Evolutionary conservation across 495 filamentous ascomycete genomes (phyloP).

Genomic region (Xylaria venustula): DNA sequence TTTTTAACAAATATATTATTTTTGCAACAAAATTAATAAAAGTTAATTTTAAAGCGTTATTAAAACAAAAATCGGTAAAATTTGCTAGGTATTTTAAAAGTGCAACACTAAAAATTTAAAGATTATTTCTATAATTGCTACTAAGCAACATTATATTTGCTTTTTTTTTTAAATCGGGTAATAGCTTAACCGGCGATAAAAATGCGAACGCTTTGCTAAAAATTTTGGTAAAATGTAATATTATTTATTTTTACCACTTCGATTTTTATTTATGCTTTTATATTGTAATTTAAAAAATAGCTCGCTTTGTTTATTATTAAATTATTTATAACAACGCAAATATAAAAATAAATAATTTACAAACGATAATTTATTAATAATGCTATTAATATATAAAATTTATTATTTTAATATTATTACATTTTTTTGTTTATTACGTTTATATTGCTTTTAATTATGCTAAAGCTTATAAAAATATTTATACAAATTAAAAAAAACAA

Average conservation of each 20-base stretch:
- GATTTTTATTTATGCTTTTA: slow-evolving; percentile 83
- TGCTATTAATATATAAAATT: slow-evolving; percentile 89
- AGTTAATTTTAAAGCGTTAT: slow-evolving; percentile 78
- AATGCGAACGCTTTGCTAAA: slow-evolving; percentile 83
- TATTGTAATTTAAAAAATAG: slow-evolving; percentile 73
- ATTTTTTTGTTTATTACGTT: slow-evolving; percentile 92
- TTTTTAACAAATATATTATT: slow-evolving; percentile 78
- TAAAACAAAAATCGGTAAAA: slow-evolving; percentile 66
- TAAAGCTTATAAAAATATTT: slow-evolving; percentile 60
- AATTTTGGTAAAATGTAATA: slow-evolving; percentile 77
- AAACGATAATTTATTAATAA: slow-evolving; percentile 85
- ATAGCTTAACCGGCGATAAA: slow-evolving; percentile 51
- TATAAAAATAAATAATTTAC: slow-evolving; percentile 63
- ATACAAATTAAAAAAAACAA: slow-evolving; percentile 17
- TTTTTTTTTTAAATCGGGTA: slow-evolving; percentile 70
- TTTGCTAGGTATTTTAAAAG: slow-evolving; percentile 58
- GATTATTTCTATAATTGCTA: slow-evolving; percentile 78
- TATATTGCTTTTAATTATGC: slow-evolving; percentile 83
- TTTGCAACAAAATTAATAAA: slow-evolving; percentile 91
- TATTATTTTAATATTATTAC: slow-evolving; percentile 86
- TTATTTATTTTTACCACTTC: slow-evolving; percentile 85
- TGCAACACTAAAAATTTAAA: slow-evolving; percentile 26
- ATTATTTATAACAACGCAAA: slow-evolving; percentile 77
- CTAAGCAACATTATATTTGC: slow-evolving; percentile 91
- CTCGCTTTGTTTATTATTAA: slow-evolving; percentile 77